phyloP scores from a whole-genome alignment of 2,329 filamentous ascomycete species.

The Elsinoe fawcettii region DNA sequence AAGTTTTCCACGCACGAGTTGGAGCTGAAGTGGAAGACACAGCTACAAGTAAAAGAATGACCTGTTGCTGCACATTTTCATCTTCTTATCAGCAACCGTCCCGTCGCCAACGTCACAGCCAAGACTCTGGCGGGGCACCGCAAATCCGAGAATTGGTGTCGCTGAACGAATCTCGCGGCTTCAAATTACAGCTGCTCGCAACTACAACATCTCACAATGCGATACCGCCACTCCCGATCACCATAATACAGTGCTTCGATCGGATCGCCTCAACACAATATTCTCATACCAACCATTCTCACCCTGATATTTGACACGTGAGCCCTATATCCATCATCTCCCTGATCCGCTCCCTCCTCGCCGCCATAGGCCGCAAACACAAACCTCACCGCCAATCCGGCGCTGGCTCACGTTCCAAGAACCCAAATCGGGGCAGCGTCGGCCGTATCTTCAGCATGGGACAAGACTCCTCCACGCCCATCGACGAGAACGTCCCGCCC shows the following conservation, averaged over 20 bases:
- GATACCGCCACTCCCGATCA: no score
- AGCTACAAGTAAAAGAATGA: no score
- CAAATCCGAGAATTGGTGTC: neutral
- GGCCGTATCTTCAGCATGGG: slow-evolving; percentile 54
- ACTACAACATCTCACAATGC: neutral
- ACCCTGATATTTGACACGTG: no score
- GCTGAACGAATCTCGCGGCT: no score
- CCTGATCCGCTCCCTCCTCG: slow-evolving; percentile 14
- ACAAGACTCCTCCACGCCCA: slow-evolving; percentile 64
- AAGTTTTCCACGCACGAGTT: no score
- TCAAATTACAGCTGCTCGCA: no score
- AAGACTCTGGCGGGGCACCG: neutral
- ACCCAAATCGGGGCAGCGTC: slow-evolving; percentile 22
- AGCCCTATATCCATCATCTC: neutral
- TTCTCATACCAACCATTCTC: neutral
- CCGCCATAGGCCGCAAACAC: slow-evolving; percentile 46
- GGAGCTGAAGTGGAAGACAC: no score
- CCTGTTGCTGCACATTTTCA: no score
- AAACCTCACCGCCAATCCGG: slow-evolving; percentile 36
- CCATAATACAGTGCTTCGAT: no score
- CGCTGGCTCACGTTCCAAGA: slow-evolving; percentile 24
- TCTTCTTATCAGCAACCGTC: neutral
- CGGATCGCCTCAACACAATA: no score
- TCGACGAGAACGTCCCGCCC: slow-evolving; percentile 59
- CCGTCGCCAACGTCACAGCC: neutral